Evolutionary conservation across 129 eudicot species (phyloP).

Genomic region (Flaveria ramosissima): DNA sequence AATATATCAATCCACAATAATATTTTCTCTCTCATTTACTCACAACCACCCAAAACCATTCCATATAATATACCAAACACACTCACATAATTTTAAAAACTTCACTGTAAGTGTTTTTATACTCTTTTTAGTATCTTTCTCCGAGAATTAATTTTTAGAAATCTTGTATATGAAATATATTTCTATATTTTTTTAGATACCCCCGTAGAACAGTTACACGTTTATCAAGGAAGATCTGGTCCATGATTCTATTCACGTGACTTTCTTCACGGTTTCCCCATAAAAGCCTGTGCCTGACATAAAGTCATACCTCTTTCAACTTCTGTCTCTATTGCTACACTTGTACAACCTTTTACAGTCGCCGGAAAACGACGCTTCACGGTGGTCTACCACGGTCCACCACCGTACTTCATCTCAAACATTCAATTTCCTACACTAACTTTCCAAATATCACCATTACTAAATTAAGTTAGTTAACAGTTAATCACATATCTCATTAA

Average conservation of each 20-base stretch:
- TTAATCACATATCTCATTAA: background rate
- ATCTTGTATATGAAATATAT: too few relatives aligned
- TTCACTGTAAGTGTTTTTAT: too few relatives aligned
- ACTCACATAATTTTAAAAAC: too few relatives aligned
- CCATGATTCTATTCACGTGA: slow-evolving; percentile 35
- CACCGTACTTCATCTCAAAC: background rate
- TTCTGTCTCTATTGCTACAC: slow-evolving; percentile 27
- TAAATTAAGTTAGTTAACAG: background rate
- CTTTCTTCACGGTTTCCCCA: slow-evolving; percentile 26
- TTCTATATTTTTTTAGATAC: too few relatives aligned
- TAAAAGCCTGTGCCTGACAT: slow-evolving; percentile 18
- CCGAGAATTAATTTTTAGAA: too few relatives aligned
- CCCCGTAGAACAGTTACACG: slow-evolving; percentile 8
- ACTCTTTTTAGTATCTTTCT: too few relatives aligned
- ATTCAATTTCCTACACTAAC: background rate
- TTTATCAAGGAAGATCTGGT: slow-evolving; percentile 25
- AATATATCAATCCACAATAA: too few relatives aligned
- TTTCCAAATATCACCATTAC: too few relatives aligned
- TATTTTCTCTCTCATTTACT: too few relatives aligned
- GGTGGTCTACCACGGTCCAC: background rate
- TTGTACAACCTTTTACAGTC: slow-evolving; percentile 26
- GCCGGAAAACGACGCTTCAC: slow-evolving; percentile 22
- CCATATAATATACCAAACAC: too few relatives aligned
- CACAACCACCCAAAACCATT: too few relatives aligned
- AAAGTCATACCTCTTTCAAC: slow-evolving; percentile 10